Evolutionary conservation across 2,329 filamentous ascomycete genomes (phyloP), one percentile per base, ranked within the genome.

Genomic region (Cadophora malorum): DNA sequence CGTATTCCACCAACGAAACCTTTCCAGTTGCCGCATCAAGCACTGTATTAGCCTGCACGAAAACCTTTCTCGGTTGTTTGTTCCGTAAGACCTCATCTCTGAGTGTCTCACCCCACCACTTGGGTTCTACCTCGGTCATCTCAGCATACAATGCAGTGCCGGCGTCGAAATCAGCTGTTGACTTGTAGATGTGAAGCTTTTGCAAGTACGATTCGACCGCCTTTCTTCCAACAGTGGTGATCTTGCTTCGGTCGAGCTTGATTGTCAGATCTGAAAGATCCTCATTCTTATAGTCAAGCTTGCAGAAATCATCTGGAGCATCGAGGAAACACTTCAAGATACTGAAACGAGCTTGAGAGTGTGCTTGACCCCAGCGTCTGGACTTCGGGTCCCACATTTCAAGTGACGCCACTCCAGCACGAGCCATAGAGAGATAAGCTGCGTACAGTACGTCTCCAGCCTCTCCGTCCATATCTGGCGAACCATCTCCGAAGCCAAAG

Each of bases 381-480:
- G 86, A 90, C 82, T 94, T 94, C 6, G 94, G 94, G 76, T 97
- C 94, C 94, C 94, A 98, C 84, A 96, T 93, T 78, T 98, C 95
- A 25, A 98, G 85, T 0, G 94, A 91, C 6, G 90, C 88, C 55
- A 99, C 84, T 69, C 96, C 96, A n/a, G 94, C 93, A 47, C 94
- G 89, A 16, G 96, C 96, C 95, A 99, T 98, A 73, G 90, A 89
- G 10, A 99, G 86, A 79, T 98, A 99, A 2, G 91, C 90, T 0
- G 90, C 89, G 76, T 95, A 97, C 8, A 98, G 87, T 7, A 99
- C 88, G 76, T 97, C 91, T 53, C 94, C 94, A 10, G 94, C 93
- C 76, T 91, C 88, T 68, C 87, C 85, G 72, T 91, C 82, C 73
- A 97, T 90, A 75, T 97, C 86, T 63, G 85, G 80, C 21, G 81